Percentiles rank a stretch among this genome's conserved stretches.
phyloP scores from a whole-genome alignment of 257 asterid genomes.

The Solanum lignicaule region DNA sequence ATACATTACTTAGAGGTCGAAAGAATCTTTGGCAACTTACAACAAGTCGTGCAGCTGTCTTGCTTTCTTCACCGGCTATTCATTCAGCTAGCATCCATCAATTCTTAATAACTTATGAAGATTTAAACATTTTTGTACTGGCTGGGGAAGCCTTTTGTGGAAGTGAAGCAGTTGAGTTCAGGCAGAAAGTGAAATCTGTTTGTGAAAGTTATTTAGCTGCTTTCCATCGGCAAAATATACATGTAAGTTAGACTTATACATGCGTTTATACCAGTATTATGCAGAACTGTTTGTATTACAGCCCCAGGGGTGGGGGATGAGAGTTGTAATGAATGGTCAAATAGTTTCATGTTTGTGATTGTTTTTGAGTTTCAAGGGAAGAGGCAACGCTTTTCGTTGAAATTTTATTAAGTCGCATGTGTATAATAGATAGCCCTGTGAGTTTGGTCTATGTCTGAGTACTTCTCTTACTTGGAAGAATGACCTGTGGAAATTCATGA shows the following conservation, averaged over 20 bases:
- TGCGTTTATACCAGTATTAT: neutral
- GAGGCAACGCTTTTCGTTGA: neutral
- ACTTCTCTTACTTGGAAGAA: neutral
- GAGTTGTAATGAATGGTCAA: neutral
- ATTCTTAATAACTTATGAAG: conserved; percentile 90
- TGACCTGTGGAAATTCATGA: neutral
- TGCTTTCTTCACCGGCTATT: conserved; percentile 89
- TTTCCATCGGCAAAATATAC: conserved; percentile 91
- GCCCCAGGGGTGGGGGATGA: neutral
- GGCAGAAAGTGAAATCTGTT: conserved; percentile 86
- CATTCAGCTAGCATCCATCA: conserved; percentile 88
- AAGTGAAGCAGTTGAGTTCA: conserved; percentile 80
- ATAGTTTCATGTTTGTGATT: neutral
- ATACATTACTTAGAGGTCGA: conserved; percentile 80
- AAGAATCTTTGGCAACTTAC: conserved; percentile 98
- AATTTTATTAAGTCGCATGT: neutral
- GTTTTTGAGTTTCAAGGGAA: neutral
- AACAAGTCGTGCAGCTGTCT: conserved; percentile 86
- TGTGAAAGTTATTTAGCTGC: conserved; percentile 81
- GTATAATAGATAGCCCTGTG: neutral
- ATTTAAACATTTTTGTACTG: conserved; percentile 64
- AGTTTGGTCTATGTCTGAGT: neutral
- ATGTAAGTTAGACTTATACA: conserved; percentile 43
- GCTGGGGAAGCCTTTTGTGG: conserved; percentile 99
- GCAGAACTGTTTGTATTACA: neutral